A percentile compares a stretch with the other conserved stretches of the same genome.
Conservation (phyloP, 2,329 filamentous ascomycete genomes). For the Scopulariopsis brevicaulis region DNA sequence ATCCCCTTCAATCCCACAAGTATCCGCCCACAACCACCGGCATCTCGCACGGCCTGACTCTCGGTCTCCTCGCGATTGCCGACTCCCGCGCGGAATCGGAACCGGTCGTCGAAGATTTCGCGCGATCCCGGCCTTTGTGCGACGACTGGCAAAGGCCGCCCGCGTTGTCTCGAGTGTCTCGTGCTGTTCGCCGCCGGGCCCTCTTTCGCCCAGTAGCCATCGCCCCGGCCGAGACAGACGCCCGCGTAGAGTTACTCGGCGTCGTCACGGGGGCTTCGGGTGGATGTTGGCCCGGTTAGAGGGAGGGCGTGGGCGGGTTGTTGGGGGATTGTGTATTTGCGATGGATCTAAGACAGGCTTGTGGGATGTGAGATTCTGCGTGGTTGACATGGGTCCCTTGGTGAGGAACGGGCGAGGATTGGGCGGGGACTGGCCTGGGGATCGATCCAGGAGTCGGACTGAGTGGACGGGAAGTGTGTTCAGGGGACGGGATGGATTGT, state of each 20-base stretch:
- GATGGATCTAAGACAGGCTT: background rate
- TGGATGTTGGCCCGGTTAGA: background rate
- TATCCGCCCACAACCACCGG: too few species aligned
- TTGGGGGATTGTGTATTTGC: background rate
- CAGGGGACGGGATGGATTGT: too few species aligned
- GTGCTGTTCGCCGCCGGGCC: background rate
- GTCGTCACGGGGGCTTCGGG: background rate
- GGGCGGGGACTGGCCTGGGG: background rate
- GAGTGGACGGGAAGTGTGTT: background rate
- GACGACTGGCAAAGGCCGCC: background rate
- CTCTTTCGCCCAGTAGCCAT: background rate
- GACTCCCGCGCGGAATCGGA: background rate
- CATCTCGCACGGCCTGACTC: background rate
- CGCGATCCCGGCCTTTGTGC: background rate
- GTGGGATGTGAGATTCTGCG: background rate
- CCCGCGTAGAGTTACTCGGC: background rate
- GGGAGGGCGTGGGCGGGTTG: background rate
- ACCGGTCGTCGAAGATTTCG: too few species aligned
- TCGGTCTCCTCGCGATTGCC: background rate
- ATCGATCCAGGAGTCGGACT: background rate
- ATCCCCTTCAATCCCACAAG: too few species aligned
- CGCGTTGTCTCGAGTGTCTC: background rate
- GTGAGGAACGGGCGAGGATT: background rate
- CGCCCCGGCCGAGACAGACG: background rate
- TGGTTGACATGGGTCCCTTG: background rate